phyloP scores from a whole-genome alignment of 495 filamentous ascomycete genomes.

The Corynascus novoguineensis region DNA sequence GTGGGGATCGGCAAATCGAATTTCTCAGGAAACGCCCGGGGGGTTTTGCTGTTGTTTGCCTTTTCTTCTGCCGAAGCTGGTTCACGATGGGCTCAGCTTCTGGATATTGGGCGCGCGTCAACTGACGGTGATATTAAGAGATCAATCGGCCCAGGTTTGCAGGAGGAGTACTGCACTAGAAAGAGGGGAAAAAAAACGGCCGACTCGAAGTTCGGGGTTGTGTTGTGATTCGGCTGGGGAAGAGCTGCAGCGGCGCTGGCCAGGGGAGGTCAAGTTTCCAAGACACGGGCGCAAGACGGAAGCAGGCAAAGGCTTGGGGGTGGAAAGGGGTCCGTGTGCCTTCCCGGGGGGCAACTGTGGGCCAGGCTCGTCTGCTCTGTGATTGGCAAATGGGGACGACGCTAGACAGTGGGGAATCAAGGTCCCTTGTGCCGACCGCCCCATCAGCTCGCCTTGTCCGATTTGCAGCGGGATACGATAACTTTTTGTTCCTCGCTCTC shows the following conservation, averaged over 20 bases:
- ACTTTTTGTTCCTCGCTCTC: neutral
- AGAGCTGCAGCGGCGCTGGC: conserved; percentile 6
- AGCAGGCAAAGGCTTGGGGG: conserved; percentile 11
- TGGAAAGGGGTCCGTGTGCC: conserved; percentile 27
- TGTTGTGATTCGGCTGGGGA: neutral
- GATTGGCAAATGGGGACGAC: conserved; percentile 24
- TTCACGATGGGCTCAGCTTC: neutral
- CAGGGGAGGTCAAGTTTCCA: conserved; percentile 10
- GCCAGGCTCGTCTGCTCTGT: conserved; percentile 10
- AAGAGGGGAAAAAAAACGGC: too few relatives aligned
- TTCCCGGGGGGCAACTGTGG: conserved; percentile 15
- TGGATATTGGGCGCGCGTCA: neutral
- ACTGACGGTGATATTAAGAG: neutral
- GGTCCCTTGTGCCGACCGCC: conserved; percentile 11
- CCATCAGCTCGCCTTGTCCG: conserved; percentile 14
- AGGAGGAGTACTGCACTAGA: neutral
- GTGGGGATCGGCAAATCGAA: conserved; percentile 19
- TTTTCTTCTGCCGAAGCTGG: neutral
- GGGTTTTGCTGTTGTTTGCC: conserved; percentile 4
- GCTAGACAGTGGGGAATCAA: conserved; percentile 3
- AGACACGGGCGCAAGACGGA: conserved; percentile 11
- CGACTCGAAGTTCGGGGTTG: neutral
- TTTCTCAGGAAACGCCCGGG: conserved; percentile 9
- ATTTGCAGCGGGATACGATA: conserved; percentile 10
- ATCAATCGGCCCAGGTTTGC: neutral